Evolutionary conservation across 371 early-diverging fungal species (phyloP).

Genomic region (Saksenaea vasiformis): DNA sequence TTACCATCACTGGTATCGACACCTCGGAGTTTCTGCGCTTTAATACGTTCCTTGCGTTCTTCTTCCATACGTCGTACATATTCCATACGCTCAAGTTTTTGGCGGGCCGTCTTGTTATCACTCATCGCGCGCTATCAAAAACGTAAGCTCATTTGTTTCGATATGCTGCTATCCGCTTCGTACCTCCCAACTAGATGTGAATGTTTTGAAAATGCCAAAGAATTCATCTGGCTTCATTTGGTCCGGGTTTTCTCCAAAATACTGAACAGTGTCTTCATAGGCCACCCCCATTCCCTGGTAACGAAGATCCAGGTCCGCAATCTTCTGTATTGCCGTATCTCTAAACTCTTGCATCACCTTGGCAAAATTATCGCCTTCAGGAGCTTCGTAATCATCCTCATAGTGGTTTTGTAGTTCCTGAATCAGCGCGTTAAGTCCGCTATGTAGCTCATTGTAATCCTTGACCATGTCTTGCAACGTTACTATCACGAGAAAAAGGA

Average conservation of each 20-base stretch:
- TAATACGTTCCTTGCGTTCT: conserved; percentile 46
- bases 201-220: conserved; percentile 85
- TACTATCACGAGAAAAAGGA: conserved; percentile 30
- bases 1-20: conserved; percentile 51
- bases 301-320: conserved; percentile 51
- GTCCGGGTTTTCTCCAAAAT: conserved; percentile 83
- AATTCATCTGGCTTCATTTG: conserved; percentile 88
- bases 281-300: conserved; percentile 64
- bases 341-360: conserved; percentile 53
- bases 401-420: conserved; percentile 51
- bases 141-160: neutral
- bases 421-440: conserved; percentile 54
- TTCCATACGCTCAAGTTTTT: conserved; percentile 48
- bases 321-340: conserved; percentile 46
- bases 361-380: conserved; percentile 41
- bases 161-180: neutral
- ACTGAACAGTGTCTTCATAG: conserved; percentile 70
- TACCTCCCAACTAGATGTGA: conserved; percentile 71
- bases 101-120: conserved; percentile 43
- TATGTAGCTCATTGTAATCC: conserved; percentile 62
- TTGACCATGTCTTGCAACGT: conserved; percentile 59
- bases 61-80: conserved; percentile 42
- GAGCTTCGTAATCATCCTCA: conserved; percentile 26
- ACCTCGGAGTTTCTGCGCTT: conserved; percentile 45
- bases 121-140: conserved; percentile 45